Evolutionary conservation across 2,329 filamentous ascomycete species (phyloP).

Genomic region (Trichoderma sp.): DNA sequence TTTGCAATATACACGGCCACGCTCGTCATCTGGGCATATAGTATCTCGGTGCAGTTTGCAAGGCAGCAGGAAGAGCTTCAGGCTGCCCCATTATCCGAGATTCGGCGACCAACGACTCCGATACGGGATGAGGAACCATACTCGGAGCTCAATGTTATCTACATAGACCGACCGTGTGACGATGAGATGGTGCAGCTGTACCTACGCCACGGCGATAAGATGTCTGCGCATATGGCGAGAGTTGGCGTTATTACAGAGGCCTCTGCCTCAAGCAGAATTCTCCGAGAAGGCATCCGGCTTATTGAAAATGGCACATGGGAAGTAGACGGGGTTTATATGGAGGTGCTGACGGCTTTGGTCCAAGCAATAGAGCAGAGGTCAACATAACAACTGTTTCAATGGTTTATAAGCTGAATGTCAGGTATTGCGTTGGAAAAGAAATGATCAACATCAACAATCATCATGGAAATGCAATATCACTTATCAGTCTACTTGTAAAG

Average conservation of each 20-base stretch:
- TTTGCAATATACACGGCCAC: not conserved
- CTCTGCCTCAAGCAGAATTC: not conserved
- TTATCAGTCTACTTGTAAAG: too few species aligned
- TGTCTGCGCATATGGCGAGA: not conserved
- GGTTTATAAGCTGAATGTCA: too few species aligned
- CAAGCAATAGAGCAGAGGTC: not conserved
- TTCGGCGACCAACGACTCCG: not conserved
- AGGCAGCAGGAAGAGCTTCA: not conserved
- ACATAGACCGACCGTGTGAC: not conserved
- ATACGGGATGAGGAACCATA: not conserved
- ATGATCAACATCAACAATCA: too few species aligned
- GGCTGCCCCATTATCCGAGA: not conserved
- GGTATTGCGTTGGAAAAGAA: too few species aligned
- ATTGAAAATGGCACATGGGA: not conserved
- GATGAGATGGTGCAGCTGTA: not conserved
- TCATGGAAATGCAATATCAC: too few species aligned
- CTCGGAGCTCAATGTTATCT: not conserved
- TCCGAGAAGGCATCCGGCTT: not conserved
- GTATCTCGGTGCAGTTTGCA: not conserved
- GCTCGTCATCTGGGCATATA: not conserved
- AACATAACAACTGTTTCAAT: too few species aligned
- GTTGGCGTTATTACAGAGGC: not conserved
- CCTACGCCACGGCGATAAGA: not conserved
- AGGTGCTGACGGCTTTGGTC: not conserved
- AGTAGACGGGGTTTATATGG: not conserved